A percentile compares a stretch with the other conserved stretches of the same genome.
phyloP scores from a whole-genome alignment of 1,139 yeast genomes.

The Hyphopichia burtonii region DNA sequence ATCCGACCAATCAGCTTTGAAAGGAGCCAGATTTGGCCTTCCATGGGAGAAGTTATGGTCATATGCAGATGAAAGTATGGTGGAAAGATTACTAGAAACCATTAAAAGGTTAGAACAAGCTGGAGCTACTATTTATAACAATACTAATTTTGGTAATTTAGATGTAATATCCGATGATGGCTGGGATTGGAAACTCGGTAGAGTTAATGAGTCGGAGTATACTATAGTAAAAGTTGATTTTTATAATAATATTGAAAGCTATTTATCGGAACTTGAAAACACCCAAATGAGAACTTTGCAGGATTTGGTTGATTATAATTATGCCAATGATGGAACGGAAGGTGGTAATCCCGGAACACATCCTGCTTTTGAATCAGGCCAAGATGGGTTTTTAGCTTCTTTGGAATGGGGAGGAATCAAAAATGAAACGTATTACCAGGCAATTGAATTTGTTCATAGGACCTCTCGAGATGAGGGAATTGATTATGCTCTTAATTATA shows the following conservation, averaged over 20 bases:
- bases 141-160: slow-evolving; percentile 17
- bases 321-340: slow-evolving; percentile 16
- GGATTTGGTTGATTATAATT: slow-evolving; percentile 19
- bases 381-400: slow-evolving; percentile 19
- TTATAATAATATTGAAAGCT: slow-evolving; percentile 17
- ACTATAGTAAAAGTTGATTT: slow-evolving; percentile 22
- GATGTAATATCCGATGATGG: slow-evolving; percentile 20
- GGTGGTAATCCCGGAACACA: slow-evolving; percentile 14
- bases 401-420: slow-evolving; percentile 19
- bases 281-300: slow-evolving; percentile 16
- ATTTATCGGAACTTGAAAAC: slow-evolving; percentile 15
- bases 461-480: slow-evolving; percentile 23
- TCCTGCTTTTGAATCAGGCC: slow-evolving; percentile 23
- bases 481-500: slow-evolving; percentile 20
- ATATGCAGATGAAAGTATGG: slow-evolving; percentile 10
- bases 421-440: slow-evolving; percentile 22
- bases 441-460: slow-evolving; percentile 18
- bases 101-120: slow-evolving; percentile 13
- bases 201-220: slow-evolving; percentile 19
- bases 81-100: slow-evolving; percentile 12
- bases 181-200: slow-evolving; percentile 22
- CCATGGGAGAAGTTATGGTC: slow-evolving; percentile 22
- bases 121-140: slow-evolving; percentile 20
- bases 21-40: slow-evolving; percentile 21
- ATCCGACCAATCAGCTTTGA: slow-evolving; percentile 14